Evolutionary conservation across 2,329 filamentous ascomycete species (phyloP), one percentile per base, ranked within the genome.

Genomic region (Verticillium tricorpus): DNA sequence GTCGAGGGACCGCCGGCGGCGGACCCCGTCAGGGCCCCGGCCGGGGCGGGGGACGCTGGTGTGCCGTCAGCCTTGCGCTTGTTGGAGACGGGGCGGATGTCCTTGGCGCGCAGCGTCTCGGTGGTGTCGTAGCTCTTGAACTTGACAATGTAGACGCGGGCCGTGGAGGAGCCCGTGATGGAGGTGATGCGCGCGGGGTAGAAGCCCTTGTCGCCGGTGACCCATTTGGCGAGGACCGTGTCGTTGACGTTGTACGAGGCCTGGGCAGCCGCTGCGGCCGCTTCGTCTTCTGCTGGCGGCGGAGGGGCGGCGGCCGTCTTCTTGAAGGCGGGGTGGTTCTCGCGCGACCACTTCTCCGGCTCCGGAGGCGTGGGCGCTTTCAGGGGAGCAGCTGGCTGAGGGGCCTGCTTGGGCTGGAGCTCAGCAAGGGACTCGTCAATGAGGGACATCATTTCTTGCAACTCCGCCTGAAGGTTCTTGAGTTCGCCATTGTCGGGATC

Each of bases 161-260:
- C 91, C 54, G 88, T 90, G n/a, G 89, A 89, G 9, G 93, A 97
- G 62, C 95, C 95, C 25, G 94, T 97, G 69, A 97, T 93, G 59
- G 91, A 93, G 59, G 92, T 94, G 75, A 99, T 96, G 70, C 92
- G 89, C 52, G 93, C 95, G 56, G 92, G 89, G 78, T 98, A 98
- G 78, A 93, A 97, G 28, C 85, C 85, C 71, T 91, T 92, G 76
- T 99, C 95, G 60, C 92, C 93, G 11, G 92, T 90, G 56, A 90
- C 80, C 92, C 93, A 99, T 76, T 94, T 93, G 56, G 94, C 95
- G 75, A 95, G 82, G 60, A 97, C 91, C 35, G 82, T 90, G 71
- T 99, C 95, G 73, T 97, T 97, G 67, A 97, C 91, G 62, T 90
- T 86, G 77, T 93, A 97, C 11, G 82, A 82, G 2, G 82, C 80